A percentile compares a stretch with the other conserved stretches of the same genome.
phyloP scores from a whole-genome alignment of 2,329 filamentous ascomycete species.

The Pyricularia grisea region DNA sequence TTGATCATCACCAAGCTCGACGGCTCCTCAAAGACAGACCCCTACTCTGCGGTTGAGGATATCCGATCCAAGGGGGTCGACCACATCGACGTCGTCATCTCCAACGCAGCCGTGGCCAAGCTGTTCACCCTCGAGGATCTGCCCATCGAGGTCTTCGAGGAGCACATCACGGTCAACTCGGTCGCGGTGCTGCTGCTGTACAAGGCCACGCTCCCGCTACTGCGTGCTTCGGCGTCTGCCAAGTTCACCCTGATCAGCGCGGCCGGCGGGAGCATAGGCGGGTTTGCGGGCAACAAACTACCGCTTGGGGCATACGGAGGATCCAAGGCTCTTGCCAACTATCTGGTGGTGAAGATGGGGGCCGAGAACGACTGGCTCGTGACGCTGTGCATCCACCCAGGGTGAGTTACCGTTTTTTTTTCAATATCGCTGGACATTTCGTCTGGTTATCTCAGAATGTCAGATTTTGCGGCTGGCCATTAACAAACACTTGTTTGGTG shows the following conservation, averaged over 20 bases:
- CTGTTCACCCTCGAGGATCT: slow-evolving; percentile 9
- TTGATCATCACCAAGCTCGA: slow-evolving; percentile 14
- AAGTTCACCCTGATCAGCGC: slow-evolving; percentile 16
- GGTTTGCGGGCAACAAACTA: slow-evolving; percentile 10
- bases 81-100: slow-evolving; percentile 15
- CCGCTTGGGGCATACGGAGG: slow-evolving; percentile 15
- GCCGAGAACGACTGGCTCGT: slow-evolving; percentile 11
- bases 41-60: slow-evolving; percentile 9
- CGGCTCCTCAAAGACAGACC: slow-evolving; percentile 8
- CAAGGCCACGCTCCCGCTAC: slow-evolving; percentile 11
- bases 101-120: slow-evolving; percentile 15
- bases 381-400: slow-evolving; percentile 17
- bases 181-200: slow-evolving; percentile 14
- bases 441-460: too few species aligned
- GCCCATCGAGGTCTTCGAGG: slow-evolving; percentile 8
- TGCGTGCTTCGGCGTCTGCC: neutral
- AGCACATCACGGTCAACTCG: slow-evolving; percentile 15
- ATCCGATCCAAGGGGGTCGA: slow-evolving; percentile 6
- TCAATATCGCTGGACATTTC: too few species aligned
- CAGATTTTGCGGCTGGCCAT: too few species aligned
- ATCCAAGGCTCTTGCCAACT: slow-evolving; percentile 18
- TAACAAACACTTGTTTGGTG: neutral
- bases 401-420: slow-evolving; percentile 14
- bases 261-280: slow-evolving; percentile 15
- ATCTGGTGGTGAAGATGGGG: slow-evolving; percentile 14